These are phyloP conservation scores for Pseudonitzschia delicatissima DNA, from an alignment of 108 stramenopile species.

Conservation along the genomic window DNA sequence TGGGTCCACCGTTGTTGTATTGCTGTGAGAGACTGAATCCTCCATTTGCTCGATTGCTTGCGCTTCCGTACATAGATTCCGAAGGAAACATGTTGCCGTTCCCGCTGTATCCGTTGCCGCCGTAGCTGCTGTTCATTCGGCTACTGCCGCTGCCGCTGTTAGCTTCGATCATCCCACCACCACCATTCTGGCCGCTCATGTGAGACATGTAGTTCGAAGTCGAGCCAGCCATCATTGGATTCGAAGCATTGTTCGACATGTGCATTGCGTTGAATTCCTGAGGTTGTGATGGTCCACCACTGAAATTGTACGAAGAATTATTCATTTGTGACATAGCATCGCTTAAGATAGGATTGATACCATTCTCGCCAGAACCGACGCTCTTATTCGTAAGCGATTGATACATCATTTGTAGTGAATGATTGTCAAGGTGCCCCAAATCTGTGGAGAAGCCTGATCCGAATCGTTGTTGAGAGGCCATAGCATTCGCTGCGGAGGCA, in stretches of 20 bases:
- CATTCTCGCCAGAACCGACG: not conserved
- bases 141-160: not conserved
- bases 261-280: constrained; percentile 5
- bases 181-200: not conserved
- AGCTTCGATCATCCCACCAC: not conserved
- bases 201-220: not conserved
- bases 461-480: constrained; percentile 2
- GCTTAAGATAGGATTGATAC: not conserved
- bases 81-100: constrained; percentile 1
- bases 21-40: not conserved
- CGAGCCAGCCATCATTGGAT: not conserved
- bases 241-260: not conserved
- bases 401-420: not conserved
- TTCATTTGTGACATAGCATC: constrained; percentile 8
- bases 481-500: not conserved
- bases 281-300: not conserved
- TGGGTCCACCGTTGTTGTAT: not conserved
- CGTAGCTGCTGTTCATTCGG: constrained; percentile 1
- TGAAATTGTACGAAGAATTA: not conserved
- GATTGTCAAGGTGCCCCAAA: constrained; percentile 5
- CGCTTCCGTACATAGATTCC: not conserved
- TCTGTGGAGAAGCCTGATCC: not conserved
- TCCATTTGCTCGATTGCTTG: not conserved
- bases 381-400: not conserved
- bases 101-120: not conserved